These are phyloP conservation scores for Sphagnum contortum DNA, from an alignment of 225 moss, liverwort and hornwort genomes.

Conservation along the genomic window DNA sequence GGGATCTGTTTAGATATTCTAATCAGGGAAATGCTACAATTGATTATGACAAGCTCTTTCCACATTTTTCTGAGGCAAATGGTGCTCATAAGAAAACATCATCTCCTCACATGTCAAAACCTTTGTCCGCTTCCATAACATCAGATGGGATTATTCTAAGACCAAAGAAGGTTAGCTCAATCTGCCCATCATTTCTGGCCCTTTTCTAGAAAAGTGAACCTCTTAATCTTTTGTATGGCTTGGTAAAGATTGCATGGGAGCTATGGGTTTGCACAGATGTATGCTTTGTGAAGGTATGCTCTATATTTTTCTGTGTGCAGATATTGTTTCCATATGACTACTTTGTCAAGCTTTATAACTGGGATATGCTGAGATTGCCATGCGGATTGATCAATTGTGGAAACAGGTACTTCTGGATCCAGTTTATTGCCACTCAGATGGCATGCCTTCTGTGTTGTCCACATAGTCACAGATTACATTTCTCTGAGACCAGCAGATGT, in stretches of 20 bases:
- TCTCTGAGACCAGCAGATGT: too few species aligned
- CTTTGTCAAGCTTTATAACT: constrained; percentile 70
- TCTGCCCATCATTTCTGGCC: background rate
- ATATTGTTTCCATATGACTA: constrained; percentile 66
- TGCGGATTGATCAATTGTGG: constrained; percentile 94
- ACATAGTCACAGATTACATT: too few species aligned
- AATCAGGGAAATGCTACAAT: constrained; percentile 23
- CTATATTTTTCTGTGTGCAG: constrained; percentile 18
- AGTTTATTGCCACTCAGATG: too few species aligned
- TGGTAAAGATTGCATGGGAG: too few species aligned
- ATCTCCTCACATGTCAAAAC: constrained; percentile 4
- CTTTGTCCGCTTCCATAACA: background rate
- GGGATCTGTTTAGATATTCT: constrained; percentile 6
- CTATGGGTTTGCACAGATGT: too few species aligned
- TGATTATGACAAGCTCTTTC: constrained; percentile 13
- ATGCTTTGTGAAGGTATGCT: too few species aligned
- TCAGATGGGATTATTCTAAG: constrained; percentile 23
- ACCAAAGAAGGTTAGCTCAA: constrained; percentile 41
- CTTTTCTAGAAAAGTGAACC: background rate
- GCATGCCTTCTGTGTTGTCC: too few species aligned
- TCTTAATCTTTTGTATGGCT: background rate
- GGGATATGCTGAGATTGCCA: constrained; percentile 57
- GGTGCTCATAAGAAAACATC: constrained; percentile 6
- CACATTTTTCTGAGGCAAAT: constrained; percentile 4
- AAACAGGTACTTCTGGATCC: constrained; percentile 51